Conservation (phyloP, 306 rosid species). For the Ziziphus jujuba region DNA sequence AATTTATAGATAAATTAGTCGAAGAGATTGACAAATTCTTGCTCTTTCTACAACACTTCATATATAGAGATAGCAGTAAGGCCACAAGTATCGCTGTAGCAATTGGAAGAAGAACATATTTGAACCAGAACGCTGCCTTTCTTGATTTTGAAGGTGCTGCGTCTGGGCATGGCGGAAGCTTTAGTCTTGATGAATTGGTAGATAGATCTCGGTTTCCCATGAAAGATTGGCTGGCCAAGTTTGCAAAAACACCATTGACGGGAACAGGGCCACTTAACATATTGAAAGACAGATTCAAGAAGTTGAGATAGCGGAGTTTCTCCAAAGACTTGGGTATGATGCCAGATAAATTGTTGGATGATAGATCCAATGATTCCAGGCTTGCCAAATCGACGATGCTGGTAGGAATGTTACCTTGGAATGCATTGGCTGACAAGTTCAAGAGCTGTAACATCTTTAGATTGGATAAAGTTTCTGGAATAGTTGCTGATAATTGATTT, state of each 20-base stretch:
- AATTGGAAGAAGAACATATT: not conserved
- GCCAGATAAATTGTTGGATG: not conserved
- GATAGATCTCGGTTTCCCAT: conserved; percentile 34
- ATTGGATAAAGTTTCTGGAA: too few species aligned
- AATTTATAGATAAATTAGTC: not conserved
- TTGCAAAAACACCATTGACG: conserved; percentile 24
- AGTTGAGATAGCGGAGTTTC: conserved; percentile 22
- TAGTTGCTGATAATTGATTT: not conserved
- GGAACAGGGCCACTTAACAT: conserved; percentile 36
- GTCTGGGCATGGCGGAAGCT: conserved; percentile 27
- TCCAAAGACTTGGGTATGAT: conserved; percentile 31
- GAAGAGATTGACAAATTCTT: not conserved
- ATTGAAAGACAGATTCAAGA: conserved; percentile 34
- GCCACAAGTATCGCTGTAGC: not conserved
- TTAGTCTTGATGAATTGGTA: conserved; percentile 22
- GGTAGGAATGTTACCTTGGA: too few species aligned
- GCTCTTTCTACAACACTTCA: not conserved
- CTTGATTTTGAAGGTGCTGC: not conserved
- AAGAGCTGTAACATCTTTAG: too few species aligned
- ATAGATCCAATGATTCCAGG: too few species aligned
- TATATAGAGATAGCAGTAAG: not conserved
- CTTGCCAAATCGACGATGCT: too few species aligned
- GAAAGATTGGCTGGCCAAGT: conserved; percentile 29
- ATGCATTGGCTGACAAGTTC: too few species aligned
- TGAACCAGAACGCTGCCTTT: not conserved